These are phyloP conservation scores for Mycena rosella DNA, from an alignment of 768 basidiomycete species.

Conservation along the genomic window DNA sequence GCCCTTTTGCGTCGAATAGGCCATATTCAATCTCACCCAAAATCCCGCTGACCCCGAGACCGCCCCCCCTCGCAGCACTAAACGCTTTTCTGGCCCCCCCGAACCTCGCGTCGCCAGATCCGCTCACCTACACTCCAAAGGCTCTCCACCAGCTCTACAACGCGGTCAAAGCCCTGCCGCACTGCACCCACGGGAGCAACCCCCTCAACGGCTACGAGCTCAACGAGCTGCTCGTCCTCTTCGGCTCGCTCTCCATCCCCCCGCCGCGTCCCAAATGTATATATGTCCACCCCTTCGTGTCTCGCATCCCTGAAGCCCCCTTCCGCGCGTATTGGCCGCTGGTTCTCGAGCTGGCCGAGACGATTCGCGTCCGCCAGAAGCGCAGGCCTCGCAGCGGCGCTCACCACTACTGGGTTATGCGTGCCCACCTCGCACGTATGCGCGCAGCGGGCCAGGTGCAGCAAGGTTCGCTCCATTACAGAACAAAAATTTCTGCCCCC, in stretches of 20 bases:
- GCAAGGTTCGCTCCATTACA: not conserved
- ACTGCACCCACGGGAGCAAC: slow-evolving; percentile 40
- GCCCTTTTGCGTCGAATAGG: slow-evolving; percentile 16
- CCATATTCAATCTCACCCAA: slow-evolving; percentile 4
- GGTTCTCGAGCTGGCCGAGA: slow-evolving; percentile 57
- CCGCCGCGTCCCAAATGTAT: slow-evolving; percentile 39
- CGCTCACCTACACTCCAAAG: slow-evolving; percentile 45
- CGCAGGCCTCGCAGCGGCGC: slow-evolving; percentile 42
- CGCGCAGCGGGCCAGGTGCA: slow-evolving; percentile 2
- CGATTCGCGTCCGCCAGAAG: slow-evolving; percentile 37
- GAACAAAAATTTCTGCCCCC: not conserved
- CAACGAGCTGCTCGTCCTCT: slow-evolving; percentile 58
- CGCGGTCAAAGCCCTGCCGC: slow-evolving; percentile 47
- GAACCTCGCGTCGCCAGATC: slow-evolving; percentile 29
- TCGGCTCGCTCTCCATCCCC: slow-evolving; percentile 63
- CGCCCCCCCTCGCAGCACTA: slow-evolving; percentile 34
- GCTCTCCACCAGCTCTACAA: slow-evolving; percentile 56
- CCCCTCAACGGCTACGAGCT: slow-evolving; percentile 52
- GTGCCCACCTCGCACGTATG: slow-evolving; percentile 52
- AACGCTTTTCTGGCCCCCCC: slow-evolving; percentile 41
- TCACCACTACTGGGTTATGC: slow-evolving; percentile 78
- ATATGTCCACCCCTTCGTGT: slow-evolving; percentile 48
- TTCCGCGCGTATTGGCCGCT: slow-evolving; percentile 62
- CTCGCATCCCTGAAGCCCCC: slow-evolving; percentile 38
- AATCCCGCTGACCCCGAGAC: not conserved